These are phyloP conservation scores for Cucurbita ficifolia DNA, from an alignment of 306 rosid species.

Conservation along the genomic window DNA sequence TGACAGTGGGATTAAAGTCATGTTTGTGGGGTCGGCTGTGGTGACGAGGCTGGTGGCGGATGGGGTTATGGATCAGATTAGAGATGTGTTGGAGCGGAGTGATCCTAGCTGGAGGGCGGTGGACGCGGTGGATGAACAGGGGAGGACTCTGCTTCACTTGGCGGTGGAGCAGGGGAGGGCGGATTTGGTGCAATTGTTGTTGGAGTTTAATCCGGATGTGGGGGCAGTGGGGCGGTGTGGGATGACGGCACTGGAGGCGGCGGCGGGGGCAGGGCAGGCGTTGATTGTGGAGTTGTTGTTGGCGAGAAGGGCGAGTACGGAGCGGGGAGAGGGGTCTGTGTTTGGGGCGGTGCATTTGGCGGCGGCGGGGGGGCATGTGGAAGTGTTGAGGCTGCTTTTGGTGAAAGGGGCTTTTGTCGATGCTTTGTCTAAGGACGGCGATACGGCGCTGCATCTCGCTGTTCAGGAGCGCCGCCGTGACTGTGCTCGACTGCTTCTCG, in stretches of 20 bases:
- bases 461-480: slow-evolving; percentile 42
- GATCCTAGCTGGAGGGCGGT: slow-evolving; percentile 45
- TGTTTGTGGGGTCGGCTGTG: slow-evolving; percentile 57
- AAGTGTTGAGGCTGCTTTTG: slow-evolving; percentile 54
- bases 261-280: slow-evolving; percentile 31
- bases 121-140: slow-evolving; percentile 34
- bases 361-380: slow-evolving; percentile 43
- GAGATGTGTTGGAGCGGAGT: slow-evolving; percentile 55
- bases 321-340: slow-evolving; percentile 26
- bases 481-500: slow-evolving; percentile 43
- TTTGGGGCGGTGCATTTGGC: slow-evolving; percentile 54
- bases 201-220: slow-evolving; percentile 51
- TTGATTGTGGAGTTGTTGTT: slow-evolving; percentile 63
- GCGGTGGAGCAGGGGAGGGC: slow-evolving; percentile 38
- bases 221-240: slow-evolving; percentile 33
- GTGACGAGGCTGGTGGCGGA: slow-evolving; percentile 36
- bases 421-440: slow-evolving; percentile 36
- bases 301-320: slow-evolving; percentile 46
- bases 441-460: slow-evolving; percentile 61
- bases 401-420: slow-evolving; percentile 55
- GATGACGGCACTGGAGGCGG: slow-evolving; percentile 50
- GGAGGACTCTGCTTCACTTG: slow-evolving; percentile 46
- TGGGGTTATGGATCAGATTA: slow-evolving; percentile 47
- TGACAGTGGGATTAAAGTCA: slow-evolving; percentile 53
- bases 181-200: slow-evolving; percentile 56